Percentiles rank a stretch among this genome's conserved stretches.
phyloP scores from a whole-genome alignment of 208 protist genomes.

The Acanthamoeba triangularis region DNA sequence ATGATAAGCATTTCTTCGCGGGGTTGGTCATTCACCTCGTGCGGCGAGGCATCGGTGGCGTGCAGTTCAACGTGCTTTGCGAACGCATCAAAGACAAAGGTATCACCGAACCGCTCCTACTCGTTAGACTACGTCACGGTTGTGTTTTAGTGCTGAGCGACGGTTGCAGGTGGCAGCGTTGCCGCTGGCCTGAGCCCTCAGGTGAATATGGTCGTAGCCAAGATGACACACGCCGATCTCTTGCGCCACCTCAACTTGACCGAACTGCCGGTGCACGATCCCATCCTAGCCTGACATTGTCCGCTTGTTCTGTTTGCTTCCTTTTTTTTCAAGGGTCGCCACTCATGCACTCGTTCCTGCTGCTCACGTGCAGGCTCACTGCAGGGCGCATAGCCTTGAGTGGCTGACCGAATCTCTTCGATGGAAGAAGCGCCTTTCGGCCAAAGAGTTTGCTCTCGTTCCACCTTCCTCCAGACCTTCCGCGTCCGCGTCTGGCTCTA shows the following conservation, averaged over 20 bases:
- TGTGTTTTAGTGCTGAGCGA: no score
- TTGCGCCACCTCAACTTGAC: neutral
- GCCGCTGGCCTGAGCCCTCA: neutral
- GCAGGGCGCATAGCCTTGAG: slow-evolving; percentile 23
- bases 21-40: slow-evolving; percentile 3
- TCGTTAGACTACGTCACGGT: no score
- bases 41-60: slow-evolving; percentile 58
- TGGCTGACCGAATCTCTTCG: slow-evolving; percentile 71
- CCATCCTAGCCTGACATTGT: no score
- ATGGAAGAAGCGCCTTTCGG: slow-evolving; percentile 66
- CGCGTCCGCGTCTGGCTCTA: neutral
- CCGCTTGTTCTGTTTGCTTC: no score
- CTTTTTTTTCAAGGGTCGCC: no score
- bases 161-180: neutral
- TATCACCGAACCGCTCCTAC: neutral
- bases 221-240: neutral
- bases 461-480: neutral
- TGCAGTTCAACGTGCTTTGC: slow-evolving; percentile 69
- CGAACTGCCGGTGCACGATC: neutral
- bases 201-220: neutral
- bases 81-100: slow-evolving; percentile 72
- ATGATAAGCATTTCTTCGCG: neutral
- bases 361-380: neutral
- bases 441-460: slow-evolving; percentile 66
- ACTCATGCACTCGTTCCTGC: no score